Evolutionary conservation across 257 asterid species (phyloP).

Genomic region (Solanum etuberosum): DNA sequence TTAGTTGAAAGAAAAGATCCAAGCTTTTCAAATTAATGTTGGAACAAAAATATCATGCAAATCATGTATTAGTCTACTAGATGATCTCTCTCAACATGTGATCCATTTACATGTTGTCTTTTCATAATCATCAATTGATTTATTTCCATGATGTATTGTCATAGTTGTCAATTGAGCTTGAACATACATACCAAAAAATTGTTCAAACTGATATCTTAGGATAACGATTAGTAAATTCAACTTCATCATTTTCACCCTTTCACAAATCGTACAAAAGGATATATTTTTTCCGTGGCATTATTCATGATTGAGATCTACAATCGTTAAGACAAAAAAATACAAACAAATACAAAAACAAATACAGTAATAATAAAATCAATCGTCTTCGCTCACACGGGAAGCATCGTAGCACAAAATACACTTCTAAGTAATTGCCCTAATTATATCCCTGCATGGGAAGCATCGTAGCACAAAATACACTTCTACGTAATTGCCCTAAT

Average conservation of each 20-base stretch:
- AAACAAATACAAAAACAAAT: not conserved
- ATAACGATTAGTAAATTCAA: not conserved
- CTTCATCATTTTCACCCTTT: not conserved
- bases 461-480: not conserved
- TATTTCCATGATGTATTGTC: not conserved
- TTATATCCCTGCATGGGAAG: too few species aligned
- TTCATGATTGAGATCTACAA: not conserved
- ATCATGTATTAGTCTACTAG: too few species aligned
- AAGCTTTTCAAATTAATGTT: too few species aligned
- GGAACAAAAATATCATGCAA: too few species aligned
- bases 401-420: not conserved
- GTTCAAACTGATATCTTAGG: not conserved
- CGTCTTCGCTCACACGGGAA: not conserved
- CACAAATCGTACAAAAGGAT: not conserved
- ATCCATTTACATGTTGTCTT: not conserved
- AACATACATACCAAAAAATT: not conserved
- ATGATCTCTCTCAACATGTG: not conserved
- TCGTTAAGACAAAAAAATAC: not conserved
- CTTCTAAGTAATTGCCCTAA: not conserved
- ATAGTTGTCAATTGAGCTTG: not conserved
- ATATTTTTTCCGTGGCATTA: not conserved
- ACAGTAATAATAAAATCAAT: not conserved
- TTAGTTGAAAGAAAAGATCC: too few species aligned
- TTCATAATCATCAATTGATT: not conserved
- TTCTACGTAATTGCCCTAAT: not conserved